Base-by-base conservation (phyloP, 2,329 filamentous ascomycete genomes). In the Chaetomiaceae sp. region DNA sequence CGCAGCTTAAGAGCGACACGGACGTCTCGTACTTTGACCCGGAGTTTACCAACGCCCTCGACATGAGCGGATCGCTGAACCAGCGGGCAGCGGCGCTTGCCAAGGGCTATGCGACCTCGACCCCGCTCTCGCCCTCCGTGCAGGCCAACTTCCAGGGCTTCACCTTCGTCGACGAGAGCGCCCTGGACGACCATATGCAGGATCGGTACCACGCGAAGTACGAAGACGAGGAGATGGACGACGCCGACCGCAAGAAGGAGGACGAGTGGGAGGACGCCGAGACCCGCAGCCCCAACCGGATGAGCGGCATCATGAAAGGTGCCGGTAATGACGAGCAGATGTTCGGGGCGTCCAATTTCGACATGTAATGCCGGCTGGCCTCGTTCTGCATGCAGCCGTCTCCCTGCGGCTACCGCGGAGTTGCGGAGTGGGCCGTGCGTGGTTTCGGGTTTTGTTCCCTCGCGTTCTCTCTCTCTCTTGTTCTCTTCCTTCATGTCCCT, bases 71-170 rank as follows among this genome's bases (percentile, higher is more conserved):
- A 1, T 96, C 90, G 1, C 74, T 97, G 48, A 97, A 97, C 62
- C 88, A 93, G 59, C 83, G 91, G 48, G 91, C 93, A 4, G 88
- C 88, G 12, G 88, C 88, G 7, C 67, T 97, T 40, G 88, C 91
- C 14, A 83, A 83, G 47, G 90, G 90, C 30, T 87, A 93, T 62
- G 84, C 87, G 6, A 87, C 88, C 7, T 95, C 88, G 12, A 98
- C 93, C 0, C 93, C 93, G 0, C 73, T 98, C 19, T 95, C 89
- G 12, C 93, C 93, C 0, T 94, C 88, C 2, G 90, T 96, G 68
- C 93, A 98, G 68, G 93, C 91, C 53, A 96, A 97, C 62, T 98
- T 98, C 73, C 88, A 93, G 61, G 93, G 93, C 27, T 98, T 98
- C 67, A 98, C 93, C 0, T 98, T 95, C 65, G 93, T 97, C n/a